Conservation (phyloP, 176 grass and related monocot genomes). For the Eleusine coracana region DNA sequence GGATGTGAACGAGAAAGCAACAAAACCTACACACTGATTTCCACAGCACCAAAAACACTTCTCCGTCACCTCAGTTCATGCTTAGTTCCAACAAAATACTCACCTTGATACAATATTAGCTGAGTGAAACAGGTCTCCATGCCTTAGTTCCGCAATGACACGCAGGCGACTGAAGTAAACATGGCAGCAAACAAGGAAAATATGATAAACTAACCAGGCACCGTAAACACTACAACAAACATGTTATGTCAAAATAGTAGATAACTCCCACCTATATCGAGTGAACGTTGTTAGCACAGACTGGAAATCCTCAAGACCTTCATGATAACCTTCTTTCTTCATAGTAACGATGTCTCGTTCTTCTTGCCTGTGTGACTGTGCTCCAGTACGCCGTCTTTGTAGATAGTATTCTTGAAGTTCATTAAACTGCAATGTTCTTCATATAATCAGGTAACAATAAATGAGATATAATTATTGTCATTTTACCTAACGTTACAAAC, state of each 20-base stretch:
- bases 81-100: slow-evolving; percentile 19
- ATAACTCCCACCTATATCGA: slow-evolving; percentile 78
- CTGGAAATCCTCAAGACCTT: slow-evolving; percentile 93
- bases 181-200: slow-evolving; percentile 32
- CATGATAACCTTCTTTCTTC: slow-evolving; percentile 92
- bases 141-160: slow-evolving; percentile 93
- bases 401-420: slow-evolving; percentile 99
- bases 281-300: slow-evolving; percentile 98
- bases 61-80: too few species aligned
- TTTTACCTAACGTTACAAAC: slow-evolving; percentile 27
- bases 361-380: slow-evolving; percentile 62
- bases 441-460: slow-evolving; percentile 39
- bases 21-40: not conserved
- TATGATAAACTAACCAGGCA: slow-evolving; percentile 14
- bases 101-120: slow-evolving; percentile 99
- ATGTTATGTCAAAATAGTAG: slow-evolving; percentile 1
- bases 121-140: slow-evolving; percentile 96
- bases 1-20: not conserved
- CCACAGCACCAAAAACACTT: too few species aligned
- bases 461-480: not conserved
- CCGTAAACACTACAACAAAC: not conserved
- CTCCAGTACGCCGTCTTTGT: slow-evolving; percentile 72
- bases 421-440: slow-evolving; percentile 67
- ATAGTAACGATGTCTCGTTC: slow-evolving; percentile 61
- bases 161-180: slow-evolving; percentile 70